Evolutionary conservation across 2,329 filamentous ascomycete species (phyloP), one percentile per base, ranked within the genome.

Genomic region (Apiospora saccharicola): DNA sequence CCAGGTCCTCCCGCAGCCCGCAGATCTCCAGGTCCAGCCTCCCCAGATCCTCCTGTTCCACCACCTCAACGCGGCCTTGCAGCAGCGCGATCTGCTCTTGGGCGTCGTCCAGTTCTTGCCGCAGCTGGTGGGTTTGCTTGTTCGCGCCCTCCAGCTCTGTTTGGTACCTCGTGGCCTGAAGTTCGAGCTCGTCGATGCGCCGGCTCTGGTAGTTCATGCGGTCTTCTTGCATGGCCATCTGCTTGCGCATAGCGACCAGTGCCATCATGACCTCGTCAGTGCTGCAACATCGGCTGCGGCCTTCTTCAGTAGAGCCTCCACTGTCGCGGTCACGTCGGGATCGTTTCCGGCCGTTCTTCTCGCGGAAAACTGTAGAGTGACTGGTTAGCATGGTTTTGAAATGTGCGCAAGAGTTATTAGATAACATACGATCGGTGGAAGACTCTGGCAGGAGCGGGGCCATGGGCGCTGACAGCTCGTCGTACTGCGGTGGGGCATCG

Each of bases 1-100:
- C 57, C 57, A 64, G 22, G 10, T 64, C 57, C 57, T 64, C 57
- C 57, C 57, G 57, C 57, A 64, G 57, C 57, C 34, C 57, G 22
- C 57, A 64, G 19, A 64, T 64, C 16, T 64, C 57, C 57, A n/a
- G 57, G 34, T 64, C 57, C 34, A 64, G 34, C 57, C 34, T 41
- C 34, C 57, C 57, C 57, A 64, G 57, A 14, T 64, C 57, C 34
- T 64, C 57, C 8, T 41, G 57, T 4, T 64, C 57, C 57, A 64
- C 57, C 57, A 30, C 34, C 34, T 64, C 57, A 1, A 64, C 57
- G 19, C 57, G 57, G 30, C 34, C 57, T 41, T 64, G 57, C 30
- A 64, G 57, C 57, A 64, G 57, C 13, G 57, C 57, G 3, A 64
- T 37, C 57, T 64, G 57, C 34, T 64, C 57, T 22, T 64, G 57